Evolutionary conservation across 1,139 yeast species (phyloP), one percentile per base, ranked within the genome.

Genomic region (Candida dubliniensis): DNA sequence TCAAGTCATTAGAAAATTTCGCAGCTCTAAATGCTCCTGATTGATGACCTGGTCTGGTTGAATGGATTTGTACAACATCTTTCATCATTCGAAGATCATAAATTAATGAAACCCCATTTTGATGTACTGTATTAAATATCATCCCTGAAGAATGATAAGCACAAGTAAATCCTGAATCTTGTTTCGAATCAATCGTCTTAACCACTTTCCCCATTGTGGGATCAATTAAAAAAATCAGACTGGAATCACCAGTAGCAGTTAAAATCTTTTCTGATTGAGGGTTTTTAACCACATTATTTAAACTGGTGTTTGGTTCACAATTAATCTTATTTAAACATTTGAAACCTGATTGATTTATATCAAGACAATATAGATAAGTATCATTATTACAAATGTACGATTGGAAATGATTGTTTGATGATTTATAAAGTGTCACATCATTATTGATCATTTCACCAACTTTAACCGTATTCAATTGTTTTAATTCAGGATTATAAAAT

Each of bases 401-500:
- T 42, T 73, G 71, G 58, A 76, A 81, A 35, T 67, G 65, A 43
- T 63, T 63, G 49, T 60, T 54, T 8, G 74, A 61, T 6, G 64
- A 44, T 44, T 68, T 69, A 58, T 76, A 73, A 25, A 87, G 61
- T 1, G 84, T 69, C n/a, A 89, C 95, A 40, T 88, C 81, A 63
- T 90, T 90, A 63, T 89, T 89, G 55, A 90, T 88, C 68, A 83
- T 80, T 40, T 85, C 87, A 0, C 97, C 96, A 36, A 89, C 64
- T 42, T 78, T 79, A 26, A 78, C 74, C 1, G 85, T 77, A 40
- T 72, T 64, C 8, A 72, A 60, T 6, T 61, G 58, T n/a, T 74
- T 74, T 2, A 79, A 71, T 12, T 69, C 67, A 13, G 75, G 73
- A 52, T 77, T 78, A 56, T 76, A 73, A 42, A 84, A 68, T 2